Percentiles rank a stretch among this genome's conserved stretches.
Evolutionary conservation across 1,284 basidiomycete species (phyloP).

Genomic region (Rhodotorula sp.): DNA sequence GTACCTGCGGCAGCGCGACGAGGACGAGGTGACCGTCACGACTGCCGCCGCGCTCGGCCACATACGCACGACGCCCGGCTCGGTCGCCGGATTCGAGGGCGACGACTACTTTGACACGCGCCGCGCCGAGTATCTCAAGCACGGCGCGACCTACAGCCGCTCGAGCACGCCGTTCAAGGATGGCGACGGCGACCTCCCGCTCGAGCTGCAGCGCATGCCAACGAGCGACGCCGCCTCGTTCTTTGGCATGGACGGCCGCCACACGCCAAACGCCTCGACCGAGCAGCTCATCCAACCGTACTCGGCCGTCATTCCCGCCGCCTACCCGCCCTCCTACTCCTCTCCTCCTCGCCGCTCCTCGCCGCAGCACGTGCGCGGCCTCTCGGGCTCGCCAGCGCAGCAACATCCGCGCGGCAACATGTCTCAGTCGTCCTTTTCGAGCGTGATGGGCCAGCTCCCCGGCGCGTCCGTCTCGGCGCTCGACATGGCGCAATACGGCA

Average conservation of each 20-base stretch:
- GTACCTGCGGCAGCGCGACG: constrained; percentile 47
- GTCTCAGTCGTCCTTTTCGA: constrained; percentile 12
- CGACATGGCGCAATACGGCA: constrained; percentile 2
- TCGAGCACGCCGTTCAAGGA: not conserved
- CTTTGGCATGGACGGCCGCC: not conserved
- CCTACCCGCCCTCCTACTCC: constrained; percentile 36
- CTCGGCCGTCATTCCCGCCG: constrained; percentile 5
- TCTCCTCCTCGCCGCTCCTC: constrained; percentile 7
- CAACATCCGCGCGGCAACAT: constrained; percentile 10
- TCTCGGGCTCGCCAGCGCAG: constrained; percentile 3
- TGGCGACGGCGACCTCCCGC: constrained; percentile 27
- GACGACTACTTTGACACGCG: constrained; percentile 34
- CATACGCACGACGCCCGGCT: constrained; percentile 3
- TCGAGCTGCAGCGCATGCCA: constrained; percentile 35
- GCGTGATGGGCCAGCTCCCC: not conserved
- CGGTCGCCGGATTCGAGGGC: not conserved
- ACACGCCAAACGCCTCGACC: constrained; percentile 23
- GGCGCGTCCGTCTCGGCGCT: not conserved
- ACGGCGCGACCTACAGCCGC: constrained; percentile 14
- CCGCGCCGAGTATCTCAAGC: constrained; percentile 33
- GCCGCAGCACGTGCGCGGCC: not conserved
- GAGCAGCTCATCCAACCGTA: constrained; percentile 29
- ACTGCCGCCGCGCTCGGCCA: constrained; percentile 16
- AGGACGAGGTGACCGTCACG: constrained; percentile 44
- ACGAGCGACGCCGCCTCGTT: not conserved